Evolutionary conservation across 2,329 filamentous ascomycete genomes (phyloP), one percentile per base, ranked within the genome.

Genomic region (Cadophora sp.): DNA sequence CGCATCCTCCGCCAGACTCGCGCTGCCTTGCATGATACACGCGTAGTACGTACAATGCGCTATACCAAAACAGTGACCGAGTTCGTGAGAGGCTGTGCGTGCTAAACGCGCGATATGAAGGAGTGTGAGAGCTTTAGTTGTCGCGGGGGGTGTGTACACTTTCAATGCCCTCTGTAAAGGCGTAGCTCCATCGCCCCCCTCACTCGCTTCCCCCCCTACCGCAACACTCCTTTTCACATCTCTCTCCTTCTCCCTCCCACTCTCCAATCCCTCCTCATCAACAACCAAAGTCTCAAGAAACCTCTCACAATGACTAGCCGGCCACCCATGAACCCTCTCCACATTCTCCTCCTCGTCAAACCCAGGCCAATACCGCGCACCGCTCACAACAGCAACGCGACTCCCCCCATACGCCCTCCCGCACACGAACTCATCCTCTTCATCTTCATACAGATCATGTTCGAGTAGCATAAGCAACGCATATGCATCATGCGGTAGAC

Each of bases 11-110:
- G 77, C 79, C 47, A 89, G 79, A 0, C 82, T 80, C 0, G 83
- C 83, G 0, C 85, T 87, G 4, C 85, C 82, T 73, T 91, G 88
- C 87, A 90, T 89, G 2, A 83, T 80, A 70, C 88, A 91, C 0
- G 88, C 86, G 70, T 87, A 89, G 72, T 87, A 90, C 0, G 84
- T 79, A 73, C 90, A 92, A 74, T 92, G 89, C 8, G 77, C 89
- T 16, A 92, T 81, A 0, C 85, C 87, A 45, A 92, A 83, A 73
- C 89, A 92, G 75, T 91, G 90, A 0, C 88, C 87, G 0, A 92
- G 77, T 73, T 92, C 89, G 73, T 92, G 90, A 1, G 83, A 82
- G 1, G 84, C 84, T 0, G 89, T 90, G 59, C 83, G 84, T 62
- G 81, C 87, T 2, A 87, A 76, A 13, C 84, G 81, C 11, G 82